Base-by-base conservation (phyloP, 192 early-diverging fungal species). In the Coemansia sp. region DNA sequence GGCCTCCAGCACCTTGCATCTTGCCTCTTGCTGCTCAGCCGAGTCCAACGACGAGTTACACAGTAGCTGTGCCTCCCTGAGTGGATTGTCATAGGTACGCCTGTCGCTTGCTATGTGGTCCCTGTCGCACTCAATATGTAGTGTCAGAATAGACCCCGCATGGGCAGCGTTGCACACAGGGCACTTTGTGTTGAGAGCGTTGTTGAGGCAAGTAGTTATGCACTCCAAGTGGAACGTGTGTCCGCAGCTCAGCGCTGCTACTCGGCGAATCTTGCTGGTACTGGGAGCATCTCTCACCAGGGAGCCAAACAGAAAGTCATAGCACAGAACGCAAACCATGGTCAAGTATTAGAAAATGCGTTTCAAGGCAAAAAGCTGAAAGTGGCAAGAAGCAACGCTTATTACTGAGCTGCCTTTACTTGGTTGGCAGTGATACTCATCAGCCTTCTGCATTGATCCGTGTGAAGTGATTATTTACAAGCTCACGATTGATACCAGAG, bases 151-250 rank as follows among this genome's bases (percentile, higher is more conserved):
- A 10, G 48, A 12, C 3, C 48, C 48, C 10, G 3, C 23, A 26
- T 25, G 48, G 48, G 12, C 4, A 52, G 13, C 48, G 23, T n/a
- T 26, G 23, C 48, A 52, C 48, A 52, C 5, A 14, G 48, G 48
- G 23, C 48, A 52, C 13, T 12, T 52, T 26, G 48, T 13, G n/a
- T 52, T 52, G 6, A 25, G 7, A 13, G 4, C 23, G 48, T 26
- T 26, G 4, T 52, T n/a, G 7, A 26, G 48, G 11, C 48, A 52
- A 9, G 3, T 25, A n/a, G 20, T 26, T 21, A 52, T 52, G 5
- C 48, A 52, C 23, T 52, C 48, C 48, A 52, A 26, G 23, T 52
- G 48, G 14, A 52, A 52, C 48, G 48, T 52, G 23, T 52, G 48
- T 26, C 48, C 48, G 12, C 48, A 52, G 13, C 3, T 26, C 48